These are phyloP conservation scores for Nephelium lappaceum DNA, from an alignment of 345 rosid genomes.

Conservation along the genomic window DNA sequence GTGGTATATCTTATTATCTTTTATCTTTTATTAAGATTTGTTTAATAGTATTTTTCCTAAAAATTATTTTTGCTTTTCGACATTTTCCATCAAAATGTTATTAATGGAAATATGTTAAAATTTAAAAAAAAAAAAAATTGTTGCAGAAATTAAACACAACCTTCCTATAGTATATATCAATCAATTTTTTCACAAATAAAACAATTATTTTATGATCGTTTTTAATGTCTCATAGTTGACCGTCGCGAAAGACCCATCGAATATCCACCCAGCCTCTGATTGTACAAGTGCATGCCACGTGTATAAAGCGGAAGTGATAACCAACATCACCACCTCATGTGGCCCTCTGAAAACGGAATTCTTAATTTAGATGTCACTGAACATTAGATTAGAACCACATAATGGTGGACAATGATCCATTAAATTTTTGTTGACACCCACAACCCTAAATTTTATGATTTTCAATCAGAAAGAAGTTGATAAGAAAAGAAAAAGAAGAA, in stretches of 20 bases:
- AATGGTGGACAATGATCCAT: background rate
- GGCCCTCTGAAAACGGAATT: slow-evolving; percentile 1
- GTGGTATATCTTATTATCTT: too few relatives aligned
- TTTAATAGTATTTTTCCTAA: too few relatives aligned
- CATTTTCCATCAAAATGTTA: too few relatives aligned
- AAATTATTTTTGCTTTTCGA: too few relatives aligned
- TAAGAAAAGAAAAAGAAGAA: background rate
- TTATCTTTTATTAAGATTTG: too few relatives aligned
- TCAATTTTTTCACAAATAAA: background rate
- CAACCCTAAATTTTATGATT: too few relatives aligned
- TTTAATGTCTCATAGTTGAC: background rate
- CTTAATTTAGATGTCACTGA: slow-evolving; percentile 9
- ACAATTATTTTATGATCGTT: background rate
- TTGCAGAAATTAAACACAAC: too few relatives aligned
- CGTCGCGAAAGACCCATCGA: background rate
- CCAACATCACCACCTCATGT: slow-evolving; percentile 6
- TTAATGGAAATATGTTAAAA: too few relatives aligned
- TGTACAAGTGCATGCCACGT: slow-evolving; percentile 5
- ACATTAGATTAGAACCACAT: background rate
- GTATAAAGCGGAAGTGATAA: background rate
- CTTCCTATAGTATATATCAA: too few relatives aligned
- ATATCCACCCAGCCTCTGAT: background rate
- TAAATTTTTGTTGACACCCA: background rate
- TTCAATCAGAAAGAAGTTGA: too few relatives aligned
- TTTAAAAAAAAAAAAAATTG: too few relatives aligned